Conservation (phyloP, 805 yeast species). For the Lachancea meyersii region DNA sequence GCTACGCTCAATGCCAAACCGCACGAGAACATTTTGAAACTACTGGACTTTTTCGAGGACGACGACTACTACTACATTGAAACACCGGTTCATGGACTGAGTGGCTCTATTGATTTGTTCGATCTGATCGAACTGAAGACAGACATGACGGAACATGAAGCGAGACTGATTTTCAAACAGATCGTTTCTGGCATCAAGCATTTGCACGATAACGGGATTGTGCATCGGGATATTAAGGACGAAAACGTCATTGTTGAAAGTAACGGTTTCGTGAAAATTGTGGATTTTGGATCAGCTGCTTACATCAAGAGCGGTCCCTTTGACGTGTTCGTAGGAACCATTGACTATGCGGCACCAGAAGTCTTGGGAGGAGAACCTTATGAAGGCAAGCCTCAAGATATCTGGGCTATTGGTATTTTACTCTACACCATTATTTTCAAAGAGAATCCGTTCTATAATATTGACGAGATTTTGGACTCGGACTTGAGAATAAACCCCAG, state of each 20-base stretch:
- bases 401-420: slow-evolving; percentile 93
- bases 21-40: slow-evolving; percentile 80
- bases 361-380: slow-evolving; percentile 83
- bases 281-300: slow-evolving; percentile 95
- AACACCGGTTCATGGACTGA: slow-evolving; percentile 84
- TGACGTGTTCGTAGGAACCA: slow-evolving; percentile 95
- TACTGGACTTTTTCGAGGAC: slow-evolving; percentile 91
- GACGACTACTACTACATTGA: slow-evolving; percentile 83
- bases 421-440: slow-evolving; percentile 85
- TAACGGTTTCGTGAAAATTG: slow-evolving; percentile 71
- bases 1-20: slow-evolving; percentile 69
- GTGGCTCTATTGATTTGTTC: slow-evolving; percentile 86
- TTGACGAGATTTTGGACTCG: slow-evolving; percentile 92
- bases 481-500: slow-evolving; percentile 50
- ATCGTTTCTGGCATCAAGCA: slow-evolving; percentile 73
- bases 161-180: slow-evolving; percentile 72
- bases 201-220: slow-evolving; percentile 78
- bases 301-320: slow-evolving; percentile 87
- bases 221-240: slow-evolving; percentile 92
- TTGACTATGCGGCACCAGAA: slow-evolving; percentile 97
- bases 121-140: slow-evolving; percentile 85
- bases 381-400: slow-evolving; percentile 90
- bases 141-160: slow-evolving; percentile 73
- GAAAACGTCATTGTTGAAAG: slow-evolving; percentile 87
- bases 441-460: slow-evolving; percentile 93